Base-by-base conservation (phyloP, 306 rosid species). In the Trifolium pratense region DNA sequence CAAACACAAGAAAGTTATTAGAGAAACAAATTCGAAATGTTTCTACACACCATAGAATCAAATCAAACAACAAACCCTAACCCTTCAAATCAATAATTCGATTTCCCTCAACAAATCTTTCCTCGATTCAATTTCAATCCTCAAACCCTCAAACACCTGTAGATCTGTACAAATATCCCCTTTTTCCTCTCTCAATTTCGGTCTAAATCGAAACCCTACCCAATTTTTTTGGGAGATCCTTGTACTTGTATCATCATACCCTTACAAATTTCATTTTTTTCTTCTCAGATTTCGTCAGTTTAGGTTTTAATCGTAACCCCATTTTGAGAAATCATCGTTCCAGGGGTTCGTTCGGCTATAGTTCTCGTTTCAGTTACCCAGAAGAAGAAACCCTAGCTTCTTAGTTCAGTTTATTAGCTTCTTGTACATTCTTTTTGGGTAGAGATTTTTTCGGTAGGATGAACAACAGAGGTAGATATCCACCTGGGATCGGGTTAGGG, bases 401-500 rank as follows among this genome's bases (percentile, higher is more conserved):
- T 37, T 81, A 57, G 18, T 37, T 2, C 62, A 29, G 49, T 46
- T 18, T n/a, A n/a, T n/a, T 58, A 46, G 55, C 3, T 37, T 34
- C 53, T 65, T 82, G 84, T 76, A 79, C 67, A 78, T 78, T 76
- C 62, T 29, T 74, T 84, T 78, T 25, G 34, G 31, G 36, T 80
- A 60, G 81, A 64, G 80, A 69, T 77, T 66, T 58, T 14, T 59
- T 72, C 66, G 64, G 69, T 71, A 79, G 45, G 73, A 93, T 93
- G 98, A 85, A 77, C 74, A 85, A 77, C 74, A 87, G 99, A 84
- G 99, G 81, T 72, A 89, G 96, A 83, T 94, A 91, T 70, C 97
- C 96, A 43, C 96, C 95, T 42, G 99, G 99, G 84, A 89, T 89
- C 43, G 97, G 96, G 36, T 55, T 77, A 21, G 97, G 96, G 5